Evolutionary conservation across 1,284 basidiomycete genomes (phyloP), one percentile per base, ranked within the genome.

Genomic region (Uromyces viciae-fabae): DNA sequence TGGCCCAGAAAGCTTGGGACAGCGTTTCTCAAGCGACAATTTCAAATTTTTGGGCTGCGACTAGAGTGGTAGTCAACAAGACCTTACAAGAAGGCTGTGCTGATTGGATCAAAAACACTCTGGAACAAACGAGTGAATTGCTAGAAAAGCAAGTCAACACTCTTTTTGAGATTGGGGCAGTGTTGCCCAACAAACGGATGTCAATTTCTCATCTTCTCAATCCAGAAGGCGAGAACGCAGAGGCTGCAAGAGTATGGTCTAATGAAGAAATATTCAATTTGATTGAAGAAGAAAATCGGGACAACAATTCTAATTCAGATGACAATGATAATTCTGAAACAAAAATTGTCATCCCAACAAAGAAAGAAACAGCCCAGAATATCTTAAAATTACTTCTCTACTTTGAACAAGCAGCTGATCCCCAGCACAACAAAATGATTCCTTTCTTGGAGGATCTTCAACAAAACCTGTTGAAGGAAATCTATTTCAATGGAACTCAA

Each of bases 401-500:
- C 38, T 43, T 66, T 3, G 38, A 66, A 42, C 5, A 25, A 9
- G 64, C 40, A 42, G 64, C 40, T 38, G 22, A 42, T 42, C 38
- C 64, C 22, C 22, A 66, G n/a, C 19, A 17, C 22, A 66, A 66
- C 22, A 8, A 42, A 25, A 36, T 66, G n/a, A 66, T 36, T 22
- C 40, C 40, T 66, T 42, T 66, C 15, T 36, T 43, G 28, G 64
- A 66, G 28, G 28, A 42, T 19, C 43, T n/a, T 66, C n/a, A n/a
- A n/a, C 64, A 66, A 66, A 66, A 43, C 40, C 17, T 43, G 8
- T 42, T 66, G n/a, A n/a, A 40, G 11, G 38, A 66, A 3, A n/a
- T 42, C 43, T 42, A 66, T 66, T 66, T 66, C 31, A 66, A 66
- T 66, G 64, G 64, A 25, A 9, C 14, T 42, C 64, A 66, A 42